These are phyloP conservation scores for Trichoderma gracile DNA, from an alignment of 2,329 filamentous ascomycete species.

Conservation along the genomic window DNA sequence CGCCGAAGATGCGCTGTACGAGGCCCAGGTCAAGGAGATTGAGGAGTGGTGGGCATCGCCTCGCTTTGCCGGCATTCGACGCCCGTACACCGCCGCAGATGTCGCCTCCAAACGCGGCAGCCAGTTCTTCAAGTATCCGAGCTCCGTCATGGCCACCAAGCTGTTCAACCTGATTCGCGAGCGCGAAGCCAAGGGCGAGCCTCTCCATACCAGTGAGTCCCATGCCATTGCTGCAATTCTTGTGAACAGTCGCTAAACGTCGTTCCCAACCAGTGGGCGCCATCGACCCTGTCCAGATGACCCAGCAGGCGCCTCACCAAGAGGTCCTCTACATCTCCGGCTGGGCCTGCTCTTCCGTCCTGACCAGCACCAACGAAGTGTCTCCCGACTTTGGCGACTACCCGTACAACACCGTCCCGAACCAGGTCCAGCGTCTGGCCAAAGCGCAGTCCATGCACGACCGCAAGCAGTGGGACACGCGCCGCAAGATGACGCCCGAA, in stretches of 20 bases:
- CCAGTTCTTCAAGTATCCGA: conserved; percentile 83
- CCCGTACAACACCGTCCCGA: conserved; percentile 97
- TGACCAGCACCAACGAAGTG: conserved; percentile 95
- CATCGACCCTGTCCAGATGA: conserved; percentile 99
- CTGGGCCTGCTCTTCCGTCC: conserved; percentile 92
- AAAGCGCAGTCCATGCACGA: conserved; percentile 98
- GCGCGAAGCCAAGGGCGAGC: conserved; percentile 73
- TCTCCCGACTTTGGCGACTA: conserved; percentile 98
- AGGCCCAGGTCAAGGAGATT: conserved; percentile 80
- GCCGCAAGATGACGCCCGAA: conserved; percentile 73
- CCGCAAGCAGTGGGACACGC: conserved; percentile 86
- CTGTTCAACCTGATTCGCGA: conserved; percentile 86
- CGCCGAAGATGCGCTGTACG: conserved; percentile 82
- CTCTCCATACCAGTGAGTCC: conserved; percentile 82
- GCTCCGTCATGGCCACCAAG: conserved; percentile 92
- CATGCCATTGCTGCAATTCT: neutral
- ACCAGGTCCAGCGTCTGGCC: conserved; percentile 93
- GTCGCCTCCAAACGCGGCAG: conserved; percentile 92
- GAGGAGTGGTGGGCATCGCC: conserved; percentile 87
- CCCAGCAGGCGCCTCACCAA: conserved; percentile 93
- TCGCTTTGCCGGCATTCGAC: conserved; percentile 84
- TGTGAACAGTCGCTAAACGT: neutral
- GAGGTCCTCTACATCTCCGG: conserved; percentile 95
- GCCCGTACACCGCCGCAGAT: conserved; percentile 86
- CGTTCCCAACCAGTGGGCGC: conserved; percentile 70